Evolutionary conservation across 106 monocot genomes (phyloP).

Genomic region (Apostasia ramifera): DNA sequence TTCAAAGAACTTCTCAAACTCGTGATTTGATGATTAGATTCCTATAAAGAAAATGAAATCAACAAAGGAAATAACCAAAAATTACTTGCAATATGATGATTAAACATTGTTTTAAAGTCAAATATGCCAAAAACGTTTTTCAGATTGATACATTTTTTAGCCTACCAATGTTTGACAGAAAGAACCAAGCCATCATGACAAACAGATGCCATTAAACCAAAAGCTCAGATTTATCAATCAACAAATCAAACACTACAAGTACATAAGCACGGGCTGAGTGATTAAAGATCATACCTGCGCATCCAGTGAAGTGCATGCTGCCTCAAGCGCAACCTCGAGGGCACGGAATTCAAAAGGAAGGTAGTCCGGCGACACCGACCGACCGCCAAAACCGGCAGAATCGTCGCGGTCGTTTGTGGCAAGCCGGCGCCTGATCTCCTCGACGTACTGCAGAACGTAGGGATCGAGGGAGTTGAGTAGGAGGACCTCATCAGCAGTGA

Average conservation of each 20-base stretch:
- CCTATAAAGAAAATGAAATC: no score
- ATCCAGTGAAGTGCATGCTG: constrained; percentile 57
- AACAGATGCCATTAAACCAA: no score
- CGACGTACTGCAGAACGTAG: constrained; percentile 41
- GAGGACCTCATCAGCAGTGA: constrained; percentile 61
- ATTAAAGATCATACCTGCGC: constrained; percentile 24
- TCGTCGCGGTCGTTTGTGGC: constrained; percentile 10
- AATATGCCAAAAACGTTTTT: no score
- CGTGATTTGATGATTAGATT: no score
- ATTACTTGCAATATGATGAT: no score
- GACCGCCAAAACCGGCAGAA: neutral
- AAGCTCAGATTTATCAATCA: neutral
- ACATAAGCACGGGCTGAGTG: neutral
- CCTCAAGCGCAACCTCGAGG: constrained; percentile 50
- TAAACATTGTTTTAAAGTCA: no score
- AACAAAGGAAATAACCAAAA: no score
- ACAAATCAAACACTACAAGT: neutral
- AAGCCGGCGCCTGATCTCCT: constrained; percentile 42
- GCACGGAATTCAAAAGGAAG: constrained; percentile 56
- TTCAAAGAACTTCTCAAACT: no score
- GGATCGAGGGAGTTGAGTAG: constrained; percentile 40
- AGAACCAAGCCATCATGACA: no score
- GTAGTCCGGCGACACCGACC: constrained; percentile 26
- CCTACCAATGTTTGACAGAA: no score
- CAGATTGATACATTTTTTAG: no score